These are phyloP conservation scores for Pichia sp. DNA, from an alignment of 1,139 yeast genomes.

Conservation along the genomic window DNA sequence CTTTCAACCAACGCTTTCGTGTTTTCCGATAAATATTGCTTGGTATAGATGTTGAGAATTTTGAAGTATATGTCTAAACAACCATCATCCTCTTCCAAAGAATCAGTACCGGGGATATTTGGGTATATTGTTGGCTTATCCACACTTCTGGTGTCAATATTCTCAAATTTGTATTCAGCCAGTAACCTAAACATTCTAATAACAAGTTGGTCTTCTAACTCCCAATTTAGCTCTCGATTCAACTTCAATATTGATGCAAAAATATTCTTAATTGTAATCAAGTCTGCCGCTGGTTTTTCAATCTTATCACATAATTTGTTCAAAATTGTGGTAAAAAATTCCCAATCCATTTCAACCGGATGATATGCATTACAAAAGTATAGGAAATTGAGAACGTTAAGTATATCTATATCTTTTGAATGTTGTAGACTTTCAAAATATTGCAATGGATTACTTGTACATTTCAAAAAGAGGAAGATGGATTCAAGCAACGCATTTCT, in stretches of 20 bases:
- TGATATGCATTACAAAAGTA: slow-evolving; percentile 24
- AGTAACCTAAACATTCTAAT: slow-evolving; percentile 29
- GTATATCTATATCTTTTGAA: slow-evolving; percentile 11
- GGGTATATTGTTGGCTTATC: slow-evolving; percentile 18
- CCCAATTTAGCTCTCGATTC: slow-evolving; percentile 27
- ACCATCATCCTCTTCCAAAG: slow-evolving; percentile 24
- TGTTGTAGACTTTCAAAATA: slow-evolving; percentile 18
- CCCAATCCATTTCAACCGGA: slow-evolving; percentile 29
- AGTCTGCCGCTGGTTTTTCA: neutral
- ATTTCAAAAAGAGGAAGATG: slow-evolving; percentile 19
- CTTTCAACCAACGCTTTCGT: slow-evolving; percentile 28
- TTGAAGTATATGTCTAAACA: slow-evolving; percentile 32
- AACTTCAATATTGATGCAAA: slow-evolving; percentile 23
- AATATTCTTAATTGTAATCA: slow-evolving; percentile 10
- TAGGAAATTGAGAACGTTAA: slow-evolving; percentile 23
- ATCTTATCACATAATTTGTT: slow-evolving; percentile 16
- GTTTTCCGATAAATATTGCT: slow-evolving; percentile 17
- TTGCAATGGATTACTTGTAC: slow-evolving; percentile 28
- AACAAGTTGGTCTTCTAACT: slow-evolving; percentile 29
- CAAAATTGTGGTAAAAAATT: slow-evolving; percentile 18
- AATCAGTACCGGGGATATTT: slow-evolving; percentile 16
- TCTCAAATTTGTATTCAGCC: slow-evolving; percentile 29
- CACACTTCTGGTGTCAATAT: slow-evolving; percentile 21
- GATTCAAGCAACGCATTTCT: slow-evolving; percentile 23
- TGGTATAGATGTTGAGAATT: slow-evolving; percentile 25